Evolutionary conservation across 2,329 filamentous ascomycete species (phyloP), one percentile per base, ranked within the genome.

Genomic region (Calonectria pauciramosa): DNA sequence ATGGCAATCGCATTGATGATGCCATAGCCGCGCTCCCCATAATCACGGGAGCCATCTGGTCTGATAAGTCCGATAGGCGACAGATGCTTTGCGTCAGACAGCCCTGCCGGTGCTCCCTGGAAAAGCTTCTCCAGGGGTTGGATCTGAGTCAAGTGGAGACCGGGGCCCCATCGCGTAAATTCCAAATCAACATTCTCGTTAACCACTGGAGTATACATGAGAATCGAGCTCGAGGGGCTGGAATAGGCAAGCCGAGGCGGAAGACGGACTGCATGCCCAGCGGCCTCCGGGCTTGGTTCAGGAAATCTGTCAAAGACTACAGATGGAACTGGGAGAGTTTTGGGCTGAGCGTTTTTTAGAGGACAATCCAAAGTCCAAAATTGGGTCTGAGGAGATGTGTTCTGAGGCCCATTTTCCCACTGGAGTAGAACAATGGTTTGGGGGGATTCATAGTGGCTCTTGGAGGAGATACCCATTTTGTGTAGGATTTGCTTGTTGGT

Each of bases 371-470:
- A 18, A 16, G 41, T 60, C 70, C 60, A 71, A 56, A 71, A 60
- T 30, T 67, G 51, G 10, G 47, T 26, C 13, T 6, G 16, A 10
- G 59, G 69, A 30, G 59, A 14, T 14, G 28, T 8, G 4, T 13
- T 23, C 38, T 60, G 28, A 4, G 30, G 5, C 28, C 18, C 30
- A 13, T 13, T 32, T 26, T 67, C 18, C 70, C 60, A 71, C 38
- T 71, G 34, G n/a, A 71, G 63, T n/a, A 71, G 14, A 8, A 71
- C 51, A n/a, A 71, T 71, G 14, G 36, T 34, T 28, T 52, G 60
- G 32, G 60, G 7, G n/a, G 26, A n/a, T 13, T 70, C 56, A 30
- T 32, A 34, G 18, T 41, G 23, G n/a, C 11, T 10, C 56, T 63
- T 63, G 14, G 56, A 63, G 16, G 56, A 28, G 14, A 63, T 14